These are phyloP conservation scores for Penicillium verrucosum DNA, from an alignment of 2,329 filamentous ascomycete species.

Conservation along the genomic window DNA sequence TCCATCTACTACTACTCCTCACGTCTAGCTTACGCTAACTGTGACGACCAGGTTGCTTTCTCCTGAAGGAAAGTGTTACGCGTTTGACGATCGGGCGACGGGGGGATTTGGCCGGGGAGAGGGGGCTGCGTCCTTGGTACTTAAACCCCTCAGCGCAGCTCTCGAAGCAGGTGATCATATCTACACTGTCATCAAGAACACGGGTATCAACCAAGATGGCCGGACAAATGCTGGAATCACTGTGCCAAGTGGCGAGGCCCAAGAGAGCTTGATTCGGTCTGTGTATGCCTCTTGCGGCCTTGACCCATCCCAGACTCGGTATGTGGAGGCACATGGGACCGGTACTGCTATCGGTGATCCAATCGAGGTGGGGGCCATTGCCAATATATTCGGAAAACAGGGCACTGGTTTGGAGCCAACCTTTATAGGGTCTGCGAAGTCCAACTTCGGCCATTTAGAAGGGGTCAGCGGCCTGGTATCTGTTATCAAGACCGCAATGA, in stretches of 20 bases:
- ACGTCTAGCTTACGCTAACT: neutral
- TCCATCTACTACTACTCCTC: neutral
- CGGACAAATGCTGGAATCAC: neutral
- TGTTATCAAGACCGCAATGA: constrained; percentile 30
- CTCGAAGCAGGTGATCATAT: neutral
- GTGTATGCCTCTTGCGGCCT: neutral
- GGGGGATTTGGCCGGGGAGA: neutral
- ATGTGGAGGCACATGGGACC: neutral
- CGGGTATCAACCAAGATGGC: neutral
- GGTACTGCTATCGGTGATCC: neutral
- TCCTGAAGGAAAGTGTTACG: neutral
- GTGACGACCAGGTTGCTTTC: neutral
- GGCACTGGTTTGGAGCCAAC: neutral
- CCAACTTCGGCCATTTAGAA: constrained; percentile 2
- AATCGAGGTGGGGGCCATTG: neutral
- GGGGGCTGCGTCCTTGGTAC: neutral
- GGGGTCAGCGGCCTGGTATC: constrained; percentile 27
- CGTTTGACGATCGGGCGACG: neutral
- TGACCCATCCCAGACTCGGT: neutral
- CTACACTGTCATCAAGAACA: neutral
- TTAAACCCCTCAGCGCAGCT: neutral
- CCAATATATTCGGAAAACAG: neutral
- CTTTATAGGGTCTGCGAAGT: neutral
- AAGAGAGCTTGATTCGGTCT: neutral
- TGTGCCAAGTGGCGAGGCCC: neutral